Evolutionary conservation across 2,329 filamentous ascomycete genomes (phyloP).

Genomic region (Didymella lethalis): DNA sequence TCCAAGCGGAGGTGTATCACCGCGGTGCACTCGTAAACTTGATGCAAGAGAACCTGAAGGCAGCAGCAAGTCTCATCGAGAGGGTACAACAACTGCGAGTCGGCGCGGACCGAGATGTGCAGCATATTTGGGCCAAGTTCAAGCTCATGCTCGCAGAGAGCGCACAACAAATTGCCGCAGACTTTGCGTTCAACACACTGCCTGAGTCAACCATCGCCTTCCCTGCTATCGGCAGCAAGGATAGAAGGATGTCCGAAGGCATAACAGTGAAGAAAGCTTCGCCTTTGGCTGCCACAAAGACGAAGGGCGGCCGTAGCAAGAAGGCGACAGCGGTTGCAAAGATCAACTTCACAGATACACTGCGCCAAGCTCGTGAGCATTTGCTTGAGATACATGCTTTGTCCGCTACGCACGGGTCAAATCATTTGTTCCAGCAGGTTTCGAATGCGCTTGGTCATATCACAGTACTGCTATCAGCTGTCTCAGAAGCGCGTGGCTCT

Average conservation of each 20-base stretch:
- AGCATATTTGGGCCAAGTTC: slow-evolving; percentile 68
- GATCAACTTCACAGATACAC: slow-evolving; percentile 63
- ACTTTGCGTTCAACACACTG: slow-evolving; percentile 87
- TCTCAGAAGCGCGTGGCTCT: slow-evolving; percentile 41
- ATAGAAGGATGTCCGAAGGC: slow-evolving; percentile 39
- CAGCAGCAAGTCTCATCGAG: slow-evolving; percentile 39
- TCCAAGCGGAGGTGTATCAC: slow-evolving; percentile 60
- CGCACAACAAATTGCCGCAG: slow-evolving; percentile 74
- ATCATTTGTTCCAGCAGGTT: slow-evolving; percentile 62
- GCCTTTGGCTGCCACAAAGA: slow-evolving; percentile 17
- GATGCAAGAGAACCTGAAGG: slow-evolving; percentile 41
- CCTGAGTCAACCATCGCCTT: slow-evolving; percentile 93
- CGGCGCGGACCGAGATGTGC: slow-evolving; percentile 54
- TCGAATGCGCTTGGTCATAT: slow-evolving; percentile 48
- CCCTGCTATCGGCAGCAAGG: slow-evolving; percentile 65
- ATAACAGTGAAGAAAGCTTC: slow-evolving; percentile 24
- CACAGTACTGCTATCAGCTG: slow-evolving; percentile 52
- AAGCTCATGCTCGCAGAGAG: slow-evolving; percentile 73
- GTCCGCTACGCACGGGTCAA: slow-evolving; percentile 63
- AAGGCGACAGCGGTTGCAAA: slow-evolving; percentile 28
- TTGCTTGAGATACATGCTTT: slow-evolving; percentile 69
- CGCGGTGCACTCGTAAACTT: slow-evolving; percentile 58
- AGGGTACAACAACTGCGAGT: slow-evolving; percentile 36
- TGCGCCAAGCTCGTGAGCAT: slow-evolving; percentile 71
- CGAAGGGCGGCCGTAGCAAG: slow-evolving; percentile 35